A percentile compares a stretch with the other conserved stretches of the same genome.
These are phyloP conservation scores for Aspergillus fumigatiaffinis DNA, from an alignment of 2,329 filamentous ascomycete genomes.

Conservation along the genomic window DNA sequence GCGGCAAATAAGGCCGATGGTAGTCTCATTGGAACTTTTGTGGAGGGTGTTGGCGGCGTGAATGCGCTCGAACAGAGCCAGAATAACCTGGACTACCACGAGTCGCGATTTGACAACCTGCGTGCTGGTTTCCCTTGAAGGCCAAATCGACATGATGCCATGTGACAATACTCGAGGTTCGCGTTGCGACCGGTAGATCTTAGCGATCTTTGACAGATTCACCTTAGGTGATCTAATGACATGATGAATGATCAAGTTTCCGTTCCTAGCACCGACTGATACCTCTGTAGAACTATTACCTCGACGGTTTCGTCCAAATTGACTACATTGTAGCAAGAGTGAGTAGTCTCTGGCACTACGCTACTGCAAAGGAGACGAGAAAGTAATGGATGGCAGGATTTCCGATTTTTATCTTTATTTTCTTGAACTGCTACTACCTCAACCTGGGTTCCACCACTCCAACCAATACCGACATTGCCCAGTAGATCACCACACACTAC, in stretches of 20 bases:
- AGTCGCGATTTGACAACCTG: constrained; percentile 41
- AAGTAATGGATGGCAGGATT: background rate
- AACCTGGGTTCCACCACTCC: constrained; percentile 8
- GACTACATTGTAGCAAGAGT: background rate
- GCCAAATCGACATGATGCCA: background rate
- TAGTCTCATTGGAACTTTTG: constrained; percentile 63
- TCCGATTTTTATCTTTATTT: background rate
- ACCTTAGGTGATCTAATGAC: background rate
- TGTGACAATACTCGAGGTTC: background rate
- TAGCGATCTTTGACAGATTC: background rate
- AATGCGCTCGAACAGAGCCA: constrained; percentile 30
- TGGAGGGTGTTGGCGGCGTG: constrained; percentile 33
- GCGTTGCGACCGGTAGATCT: background rate
- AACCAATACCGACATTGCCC: constrained; percentile 10
- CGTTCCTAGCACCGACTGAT: background rate
- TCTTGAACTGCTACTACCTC: constrained; percentile 6
- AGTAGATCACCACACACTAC: constrained; percentile 8
- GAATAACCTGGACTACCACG: constrained; percentile 36
- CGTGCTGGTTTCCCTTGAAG: constrained; percentile 23
- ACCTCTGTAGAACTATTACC: background rate
- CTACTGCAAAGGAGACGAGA: background rate
- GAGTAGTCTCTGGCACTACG: background rate
- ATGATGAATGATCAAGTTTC: background rate
- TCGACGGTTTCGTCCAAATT: background rate
- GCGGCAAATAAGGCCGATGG: constrained; percentile 34